Conservation (phyloP, 495 filamentous ascomycete species). For the Penicillium desertorum region DNA sequence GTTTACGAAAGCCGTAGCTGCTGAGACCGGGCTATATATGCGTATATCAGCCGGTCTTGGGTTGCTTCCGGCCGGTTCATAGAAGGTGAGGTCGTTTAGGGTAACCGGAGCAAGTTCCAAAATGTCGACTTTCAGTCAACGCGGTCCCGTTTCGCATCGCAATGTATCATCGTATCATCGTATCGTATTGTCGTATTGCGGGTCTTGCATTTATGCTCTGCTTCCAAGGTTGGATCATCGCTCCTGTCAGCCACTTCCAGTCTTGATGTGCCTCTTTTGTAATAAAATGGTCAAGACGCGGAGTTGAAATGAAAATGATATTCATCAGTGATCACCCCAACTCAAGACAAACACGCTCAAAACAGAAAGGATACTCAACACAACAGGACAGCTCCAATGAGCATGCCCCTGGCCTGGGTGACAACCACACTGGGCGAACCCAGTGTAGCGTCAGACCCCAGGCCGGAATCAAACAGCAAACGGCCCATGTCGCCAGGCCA, state of each 20-base stretch:
- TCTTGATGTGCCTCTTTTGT: background rate
- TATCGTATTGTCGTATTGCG: no score
- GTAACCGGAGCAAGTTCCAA: background rate
- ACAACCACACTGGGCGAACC: background rate
- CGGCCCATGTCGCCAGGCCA: background rate
- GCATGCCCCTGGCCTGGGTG: background rate
- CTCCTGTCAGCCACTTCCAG: no score
- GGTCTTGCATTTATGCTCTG: no score
- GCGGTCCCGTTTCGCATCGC: no score
- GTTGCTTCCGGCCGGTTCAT: background rate
- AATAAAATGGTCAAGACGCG: background rate
- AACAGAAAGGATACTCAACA: background rate
- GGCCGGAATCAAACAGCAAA: background rate
- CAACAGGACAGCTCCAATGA: background rate
- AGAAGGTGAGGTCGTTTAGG: background rate
- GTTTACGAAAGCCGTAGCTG: background rate
- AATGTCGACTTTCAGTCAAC: background rate
- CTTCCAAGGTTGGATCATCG: no score
- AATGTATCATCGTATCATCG: no score
- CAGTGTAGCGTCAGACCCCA: background rate
- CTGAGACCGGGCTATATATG: background rate
- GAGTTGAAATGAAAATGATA: background rate
- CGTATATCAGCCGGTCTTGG: background rate
- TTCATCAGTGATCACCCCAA: background rate
- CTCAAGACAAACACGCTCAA: background rate